Conservation (phyloP, 345 rosid genomes). For the Toxicodendron radicans region DNA sequence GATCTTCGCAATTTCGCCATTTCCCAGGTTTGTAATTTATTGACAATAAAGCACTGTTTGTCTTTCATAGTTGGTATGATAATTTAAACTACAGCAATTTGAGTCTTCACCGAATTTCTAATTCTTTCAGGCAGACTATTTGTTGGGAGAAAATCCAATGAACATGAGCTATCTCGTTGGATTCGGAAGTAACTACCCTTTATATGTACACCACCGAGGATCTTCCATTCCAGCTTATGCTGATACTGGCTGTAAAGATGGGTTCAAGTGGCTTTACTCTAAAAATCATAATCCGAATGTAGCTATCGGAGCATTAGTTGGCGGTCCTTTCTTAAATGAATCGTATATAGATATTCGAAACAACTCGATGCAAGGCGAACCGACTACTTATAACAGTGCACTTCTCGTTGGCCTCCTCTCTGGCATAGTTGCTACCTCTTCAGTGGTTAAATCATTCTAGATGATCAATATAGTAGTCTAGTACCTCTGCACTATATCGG, state of each 20-base stretch:
- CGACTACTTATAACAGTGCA: slow-evolving; percentile 80
- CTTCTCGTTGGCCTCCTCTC: slow-evolving; percentile 76
- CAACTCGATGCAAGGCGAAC: slow-evolving; percentile 73
- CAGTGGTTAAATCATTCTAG: slow-evolving; percentile 22
- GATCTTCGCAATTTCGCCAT: slow-evolving; percentile 71
- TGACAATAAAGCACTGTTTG: background rate
- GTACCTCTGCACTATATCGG: background rate
- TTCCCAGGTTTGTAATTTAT: slow-evolving; percentile 59
- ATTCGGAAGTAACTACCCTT: slow-evolving; percentile 57
- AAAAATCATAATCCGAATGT: slow-evolving; percentile 71
- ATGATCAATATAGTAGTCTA: background rate
- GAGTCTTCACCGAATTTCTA: background rate
- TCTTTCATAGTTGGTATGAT: too few species aligned
- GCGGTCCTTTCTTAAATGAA: slow-evolving; percentile 80
- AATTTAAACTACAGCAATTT: too few species aligned
- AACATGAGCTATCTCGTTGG: slow-evolving; percentile 67
- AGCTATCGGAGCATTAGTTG: slow-evolving; percentile 83
- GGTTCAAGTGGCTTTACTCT: slow-evolving; percentile 76
- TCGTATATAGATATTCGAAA: slow-evolving; percentile 58
- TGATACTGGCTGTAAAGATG: slow-evolving; percentile 58
- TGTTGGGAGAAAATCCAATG: slow-evolving; percentile 63
- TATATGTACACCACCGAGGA: slow-evolving; percentile 81
- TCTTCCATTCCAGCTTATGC: slow-evolving; percentile 77
- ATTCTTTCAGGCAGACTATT: slow-evolving; percentile 52
- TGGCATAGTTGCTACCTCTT: slow-evolving; percentile 54